Evolutionary conservation across 1,139 yeast species (phyloP).

Genomic region (Lodderomyces margitis): DNA sequence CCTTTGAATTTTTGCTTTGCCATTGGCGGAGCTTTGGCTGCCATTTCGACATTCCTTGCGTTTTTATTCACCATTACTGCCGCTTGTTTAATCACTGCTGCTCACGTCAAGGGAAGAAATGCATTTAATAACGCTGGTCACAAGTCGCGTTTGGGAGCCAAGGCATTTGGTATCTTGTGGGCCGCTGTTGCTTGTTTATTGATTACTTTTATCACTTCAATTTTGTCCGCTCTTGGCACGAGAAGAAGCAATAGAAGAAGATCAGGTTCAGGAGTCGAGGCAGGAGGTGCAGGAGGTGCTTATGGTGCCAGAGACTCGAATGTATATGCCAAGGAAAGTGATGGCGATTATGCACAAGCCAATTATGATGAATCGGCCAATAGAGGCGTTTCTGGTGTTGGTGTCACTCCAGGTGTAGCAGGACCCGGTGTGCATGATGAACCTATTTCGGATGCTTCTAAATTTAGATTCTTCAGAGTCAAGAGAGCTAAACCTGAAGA

Average conservation of each 20-base stretch:
- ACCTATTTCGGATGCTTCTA: constrained; percentile 15
- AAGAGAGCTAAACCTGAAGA: constrained; percentile 15
- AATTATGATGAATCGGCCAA: constrained; percentile 8
- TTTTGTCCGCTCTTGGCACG: constrained; percentile 9
- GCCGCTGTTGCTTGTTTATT: constrained; percentile 15
- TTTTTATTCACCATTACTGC: constrained; percentile 55
- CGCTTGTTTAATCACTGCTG: constrained; percentile 64
- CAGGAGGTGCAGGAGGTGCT: constrained; percentile 1
- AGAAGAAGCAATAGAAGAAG: constrained; percentile 7
- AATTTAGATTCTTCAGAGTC: constrained; percentile 17
- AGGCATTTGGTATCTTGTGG: constrained; percentile 66
- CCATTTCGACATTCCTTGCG: constrained; percentile 37
- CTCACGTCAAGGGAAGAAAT: constrained; percentile 59
- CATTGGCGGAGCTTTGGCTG: constrained; percentile 22
- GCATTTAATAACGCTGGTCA: constrained; percentile 50
- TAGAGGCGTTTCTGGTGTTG: constrained; percentile 5
- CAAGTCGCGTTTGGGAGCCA: constrained; percentile 52
- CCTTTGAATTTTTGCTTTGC: constrained; percentile 17
- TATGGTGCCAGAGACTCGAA: constrained; percentile 3
- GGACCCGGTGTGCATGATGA: constrained; percentile 7
- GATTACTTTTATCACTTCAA: constrained; percentile 12
- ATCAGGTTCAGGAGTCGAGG: constrained; percentile 4
- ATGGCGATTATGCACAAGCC: constrained; percentile 10
- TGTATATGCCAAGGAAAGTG: constrained; percentile 7
- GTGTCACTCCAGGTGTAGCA: constrained; percentile 5